These are phyloP conservation scores for Dictyostelium firmibasis DNA, from an alignment of 78 protist species.

Conservation along the genomic window DNA sequence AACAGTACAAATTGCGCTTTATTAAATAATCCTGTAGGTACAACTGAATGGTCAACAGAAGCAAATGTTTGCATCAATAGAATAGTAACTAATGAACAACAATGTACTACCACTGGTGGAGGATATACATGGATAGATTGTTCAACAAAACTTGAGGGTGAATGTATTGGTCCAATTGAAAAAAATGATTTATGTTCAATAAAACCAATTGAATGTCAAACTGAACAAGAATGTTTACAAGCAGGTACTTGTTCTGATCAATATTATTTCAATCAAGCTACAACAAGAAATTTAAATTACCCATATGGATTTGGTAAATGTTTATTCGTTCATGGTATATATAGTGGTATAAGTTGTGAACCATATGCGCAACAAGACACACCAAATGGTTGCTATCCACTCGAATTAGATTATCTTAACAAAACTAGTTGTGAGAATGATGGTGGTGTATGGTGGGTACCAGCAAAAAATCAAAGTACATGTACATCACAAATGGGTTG, in stretches of 20 bases:
- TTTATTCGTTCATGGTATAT: not conserved
- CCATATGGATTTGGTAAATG: conserved; percentile 15
- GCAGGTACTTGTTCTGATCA: not conserved
- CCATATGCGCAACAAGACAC: conserved; percentile 4
- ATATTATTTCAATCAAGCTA: not conserved
- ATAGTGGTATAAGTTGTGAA: not conserved
- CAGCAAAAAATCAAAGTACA: not conserved
- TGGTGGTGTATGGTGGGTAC: not conserved
- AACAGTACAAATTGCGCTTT: not conserved
- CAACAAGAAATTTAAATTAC: not conserved
- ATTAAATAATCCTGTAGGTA: not conserved
- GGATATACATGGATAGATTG: not conserved
- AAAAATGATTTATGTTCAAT: not conserved
- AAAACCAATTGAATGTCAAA: not conserved
- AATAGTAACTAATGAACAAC: not conserved
- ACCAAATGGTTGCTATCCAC: conserved; percentile 26
- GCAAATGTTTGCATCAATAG: not conserved
- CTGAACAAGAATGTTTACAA: not conserved
- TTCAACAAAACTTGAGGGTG: not conserved
- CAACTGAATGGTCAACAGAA: not conserved
- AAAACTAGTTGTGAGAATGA: no score
- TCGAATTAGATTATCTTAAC: no score
- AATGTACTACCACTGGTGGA: not conserved
- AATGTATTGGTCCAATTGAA: not conserved
- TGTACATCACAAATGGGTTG: conserved; percentile 2